Conservation (phyloP, 1,139 yeast genomes). For the Kodamaea sp. region DNA sequence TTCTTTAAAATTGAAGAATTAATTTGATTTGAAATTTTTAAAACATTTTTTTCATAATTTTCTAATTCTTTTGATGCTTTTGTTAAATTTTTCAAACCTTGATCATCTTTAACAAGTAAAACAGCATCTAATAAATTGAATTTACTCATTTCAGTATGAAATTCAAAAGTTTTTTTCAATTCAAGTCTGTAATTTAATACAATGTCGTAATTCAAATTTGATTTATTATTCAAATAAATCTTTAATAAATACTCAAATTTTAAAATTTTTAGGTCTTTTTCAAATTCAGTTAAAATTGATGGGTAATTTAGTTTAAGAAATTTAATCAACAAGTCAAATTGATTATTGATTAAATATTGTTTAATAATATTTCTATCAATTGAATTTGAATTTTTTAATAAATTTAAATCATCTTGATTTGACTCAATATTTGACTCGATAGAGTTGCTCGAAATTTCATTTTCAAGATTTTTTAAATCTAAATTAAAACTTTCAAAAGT, state of each 20-base stretch:
- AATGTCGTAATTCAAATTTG: conserved; percentile 11
- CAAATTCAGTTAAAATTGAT: conserved; percentile 33
- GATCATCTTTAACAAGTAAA: conserved; percentile 25
- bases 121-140: conserved; percentile 28
- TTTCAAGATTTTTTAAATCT: conserved; percentile 36
- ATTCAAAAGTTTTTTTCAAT: conserved; percentile 11
- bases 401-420: conserved; percentile 8
- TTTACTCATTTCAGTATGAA: conserved; percentile 11
- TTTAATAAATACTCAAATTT: conserved; percentile 39
- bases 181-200: conserved; percentile 11
- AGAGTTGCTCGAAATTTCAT: conserved; percentile 13
- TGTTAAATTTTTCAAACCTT: conserved; percentile 24
- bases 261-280: conserved; percentile 54
- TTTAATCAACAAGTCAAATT: conserved; percentile 46
- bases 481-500: conserved; percentile 58
- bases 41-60: conserved; percentile 20
- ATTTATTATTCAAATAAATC: conserved; percentile 18
- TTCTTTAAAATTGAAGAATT: conserved; percentile 28
- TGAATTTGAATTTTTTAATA: conserved; percentile 33
- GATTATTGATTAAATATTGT: conserved; percentile 39
- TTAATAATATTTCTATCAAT: conserved; percentile 51
- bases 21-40: conserved; percentile 20
- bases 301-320: conserved; percentile 46
- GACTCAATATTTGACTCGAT: conserved; percentile 10
- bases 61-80: conserved; percentile 19